A percentile compares a stretch with the other conserved stretches of the same genome.
phyloP scores from a whole-genome alignment of 495 filamentous ascomycete genomes.

The Penicillium subrubescens region DNA sequence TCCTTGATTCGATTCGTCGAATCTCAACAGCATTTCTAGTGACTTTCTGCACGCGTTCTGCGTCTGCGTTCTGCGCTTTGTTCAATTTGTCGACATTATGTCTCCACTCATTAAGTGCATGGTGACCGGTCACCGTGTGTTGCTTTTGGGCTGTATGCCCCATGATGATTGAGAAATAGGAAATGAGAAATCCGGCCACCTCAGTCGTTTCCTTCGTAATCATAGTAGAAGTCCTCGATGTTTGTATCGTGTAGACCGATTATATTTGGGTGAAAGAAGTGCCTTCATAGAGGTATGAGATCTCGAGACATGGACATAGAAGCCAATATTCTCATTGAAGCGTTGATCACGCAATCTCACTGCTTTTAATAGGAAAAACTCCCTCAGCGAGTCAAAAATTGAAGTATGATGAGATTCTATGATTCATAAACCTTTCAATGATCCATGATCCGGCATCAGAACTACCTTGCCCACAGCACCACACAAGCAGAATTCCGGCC shows the following conservation, averaged over 20 bases:
- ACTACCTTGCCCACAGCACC: background rate
- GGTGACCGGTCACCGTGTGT: constrained; percentile 3
- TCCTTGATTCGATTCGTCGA: constrained; percentile 20
- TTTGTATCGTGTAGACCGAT: background rate
- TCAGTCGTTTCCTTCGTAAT: constrained; percentile 23
- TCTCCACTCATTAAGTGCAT: constrained; percentile 23
- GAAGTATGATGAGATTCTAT: background rate
- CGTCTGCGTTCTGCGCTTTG: constrained; percentile 3
- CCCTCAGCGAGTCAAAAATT: background rate
- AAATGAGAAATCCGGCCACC: constrained; percentile 51
- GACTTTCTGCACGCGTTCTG: constrained; percentile 21
- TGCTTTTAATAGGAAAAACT: background rate
- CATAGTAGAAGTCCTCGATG: background rate
- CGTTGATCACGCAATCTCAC: background rate
- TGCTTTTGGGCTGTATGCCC: constrained; percentile 8
- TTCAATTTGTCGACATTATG: constrained; percentile 18
- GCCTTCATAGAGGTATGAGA: background rate
- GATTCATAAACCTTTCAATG: background rate
- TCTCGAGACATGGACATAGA: background rate
- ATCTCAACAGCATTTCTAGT: constrained; percentile 22
- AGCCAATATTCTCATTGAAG: background rate
- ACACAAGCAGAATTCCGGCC: background rate
- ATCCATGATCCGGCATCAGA: background rate
- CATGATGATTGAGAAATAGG: constrained; percentile 35
- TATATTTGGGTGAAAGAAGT: background rate